Base-by-base conservation (phyloP, 257 asterid genomes). In the Rauvolfia tetraphylla region DNA sequence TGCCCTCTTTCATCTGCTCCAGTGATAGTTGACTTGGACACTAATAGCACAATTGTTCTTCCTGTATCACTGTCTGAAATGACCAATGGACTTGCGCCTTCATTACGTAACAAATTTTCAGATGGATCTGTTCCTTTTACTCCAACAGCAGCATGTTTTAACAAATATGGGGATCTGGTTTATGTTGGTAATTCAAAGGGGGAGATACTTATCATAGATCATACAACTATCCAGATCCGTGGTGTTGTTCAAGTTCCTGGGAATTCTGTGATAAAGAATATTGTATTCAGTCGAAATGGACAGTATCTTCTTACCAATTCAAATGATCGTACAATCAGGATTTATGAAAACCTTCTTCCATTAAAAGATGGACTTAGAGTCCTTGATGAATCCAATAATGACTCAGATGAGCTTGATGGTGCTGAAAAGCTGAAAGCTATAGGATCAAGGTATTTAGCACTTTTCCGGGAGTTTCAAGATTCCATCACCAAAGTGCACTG, bases 1-100 rank as follows among this genome's bases (percentile, higher is more conserved):
- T 93, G 97, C 80, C 95, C 98, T 39, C 86, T 91, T 27, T 91
- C 97, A 75, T 89, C 98, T 68, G 96, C 96, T 53, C 98, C 98
- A n/a, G 80, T 90, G 90, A 87, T 89, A 71, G 91, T 93, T 54
- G 90, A 93, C 74, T 76, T 93, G 79, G 77, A 75, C 54, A 82
- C 93, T 33, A 86, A 77, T 83, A 79, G 74, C 76, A 77, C 87
- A 79, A 86, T 81, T 76, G 84, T 77, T 61, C 97, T 93, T 84
- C 98, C 98, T 18, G 90, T 90, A 65, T 86, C 92, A 54, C 77
- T 81, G 46, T 53, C 95, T 72, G 96, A 91, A 65, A 72, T 79
- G 25, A 87, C 79, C 76, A 84, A 85, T 83, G 89, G 83, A 70
- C 77, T 69, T 68, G 87, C 79, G 46, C 90, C 88, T 82, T 83